Conservation (phyloP, 345 rosid genomes). For the Diplotaxis tenuifolia region DNA sequence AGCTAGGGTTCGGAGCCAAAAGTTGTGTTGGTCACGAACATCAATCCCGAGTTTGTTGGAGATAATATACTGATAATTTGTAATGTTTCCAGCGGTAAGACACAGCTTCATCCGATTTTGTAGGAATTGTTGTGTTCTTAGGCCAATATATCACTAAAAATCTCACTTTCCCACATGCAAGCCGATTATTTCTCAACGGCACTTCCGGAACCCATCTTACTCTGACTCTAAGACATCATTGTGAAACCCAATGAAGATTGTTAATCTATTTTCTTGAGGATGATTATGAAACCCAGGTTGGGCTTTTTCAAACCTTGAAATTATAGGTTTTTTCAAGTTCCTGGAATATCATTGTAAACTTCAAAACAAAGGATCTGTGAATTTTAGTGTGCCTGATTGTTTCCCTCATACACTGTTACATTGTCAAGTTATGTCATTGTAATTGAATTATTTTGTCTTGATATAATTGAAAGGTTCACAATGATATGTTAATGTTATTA, state of each 20-base stretch:
- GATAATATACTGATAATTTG: background rate
- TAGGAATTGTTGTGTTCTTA: too few relatives aligned
- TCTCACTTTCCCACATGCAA: background rate
- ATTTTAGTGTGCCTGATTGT: background rate
- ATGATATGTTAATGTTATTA: background rate
- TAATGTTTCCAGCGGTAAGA: background rate
- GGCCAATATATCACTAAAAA: too few relatives aligned
- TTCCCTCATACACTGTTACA: background rate
- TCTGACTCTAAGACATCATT: background rate
- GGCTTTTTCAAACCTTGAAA: too few relatives aligned
- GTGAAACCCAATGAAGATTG: background rate
- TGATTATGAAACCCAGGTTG: too few relatives aligned
- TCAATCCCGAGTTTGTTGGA: background rate
- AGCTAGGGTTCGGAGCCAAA: too few relatives aligned
- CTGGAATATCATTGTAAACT: too few relatives aligned
- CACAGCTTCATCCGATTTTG: background rate
- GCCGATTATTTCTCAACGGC: background rate
- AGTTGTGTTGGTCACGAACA: too few relatives aligned
- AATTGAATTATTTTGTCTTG: background rate
- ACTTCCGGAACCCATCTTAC: background rate
- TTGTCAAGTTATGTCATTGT: background rate
- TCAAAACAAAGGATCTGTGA: background rate
- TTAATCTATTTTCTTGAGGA: too few relatives aligned
- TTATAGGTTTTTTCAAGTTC: too few relatives aligned
- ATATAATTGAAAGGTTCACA: background rate